Evolutionary conservation across 164 flowering plant genomes (phyloP).

Genomic region (Houttuynia cordata): DNA sequence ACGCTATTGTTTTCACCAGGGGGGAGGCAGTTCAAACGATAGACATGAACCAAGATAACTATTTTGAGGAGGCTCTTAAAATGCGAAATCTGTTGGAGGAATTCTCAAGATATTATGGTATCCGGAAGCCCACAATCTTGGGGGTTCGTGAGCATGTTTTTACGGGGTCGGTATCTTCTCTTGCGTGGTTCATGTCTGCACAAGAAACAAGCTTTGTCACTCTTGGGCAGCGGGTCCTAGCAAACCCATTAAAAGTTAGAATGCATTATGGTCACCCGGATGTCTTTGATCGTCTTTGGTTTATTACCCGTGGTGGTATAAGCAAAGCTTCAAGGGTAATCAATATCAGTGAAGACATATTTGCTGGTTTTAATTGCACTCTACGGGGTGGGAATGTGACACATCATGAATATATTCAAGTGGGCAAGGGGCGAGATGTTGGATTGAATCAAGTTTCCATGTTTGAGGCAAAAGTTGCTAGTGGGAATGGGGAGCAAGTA

Average conservation of each 20-base stretch:
- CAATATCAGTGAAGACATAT: slow-evolving; percentile 94
- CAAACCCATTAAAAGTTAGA: slow-evolving; percentile 81
- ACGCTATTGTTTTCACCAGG: slow-evolving; percentile 83
- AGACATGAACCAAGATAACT: slow-evolving; percentile 96
- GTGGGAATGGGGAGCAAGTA: slow-evolving; percentile 96
- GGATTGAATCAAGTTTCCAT: slow-evolving; percentile 90
- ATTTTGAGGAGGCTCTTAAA: slow-evolving; percentile 92
- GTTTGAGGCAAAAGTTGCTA: slow-evolving; percentile 97
- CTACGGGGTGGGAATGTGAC: slow-evolving; percentile 92
- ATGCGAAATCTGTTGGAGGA: slow-evolving; percentile 91
- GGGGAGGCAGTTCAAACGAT: slow-evolving; percentile 96
- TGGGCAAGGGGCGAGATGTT: slow-evolving; percentile 96
- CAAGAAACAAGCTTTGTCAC: slow-evolving; percentile 95
- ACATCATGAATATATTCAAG: slow-evolving; percentile 96
- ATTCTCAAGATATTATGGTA: slow-evolving; percentile 47
- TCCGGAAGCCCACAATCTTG: slow-evolving; percentile 79
- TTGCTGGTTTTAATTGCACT: slow-evolving; percentile 93
- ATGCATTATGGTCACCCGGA: slow-evolving; percentile 99
- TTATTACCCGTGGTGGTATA: slow-evolving; percentile 76
- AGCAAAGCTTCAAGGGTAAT: slow-evolving; percentile 92
- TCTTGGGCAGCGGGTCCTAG: slow-evolving; percentile 90
- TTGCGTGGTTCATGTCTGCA: slow-evolving; percentile 98
- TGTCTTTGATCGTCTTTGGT: slow-evolving; percentile 94
- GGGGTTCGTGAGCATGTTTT: slow-evolving; percentile 90
- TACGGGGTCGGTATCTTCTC: slow-evolving; percentile 92